Base-by-base conservation (phyloP, 345 rosid genomes). In the Raphanus raphanistrum region DNA sequence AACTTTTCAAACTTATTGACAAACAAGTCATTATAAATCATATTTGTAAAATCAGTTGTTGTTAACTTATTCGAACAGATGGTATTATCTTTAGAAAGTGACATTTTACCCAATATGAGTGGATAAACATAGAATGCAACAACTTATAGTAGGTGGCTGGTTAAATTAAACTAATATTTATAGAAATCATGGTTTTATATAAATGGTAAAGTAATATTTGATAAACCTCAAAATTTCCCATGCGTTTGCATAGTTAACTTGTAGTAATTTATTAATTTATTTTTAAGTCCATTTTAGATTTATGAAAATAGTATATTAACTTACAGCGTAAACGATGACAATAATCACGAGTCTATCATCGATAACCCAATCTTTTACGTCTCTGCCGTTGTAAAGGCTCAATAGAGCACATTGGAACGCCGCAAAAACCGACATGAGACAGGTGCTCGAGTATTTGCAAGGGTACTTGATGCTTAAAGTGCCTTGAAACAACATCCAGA, bases 401-500 rank as follows among this genome's bases (percentile, higher is more conserved):
- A 89, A 76, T 10, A 83, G 65, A 60, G 88, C 90, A 6, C 91
- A 85, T 68, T 86, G 93, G 62, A 89, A 64, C 33, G 88, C 72
- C n/a, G 89, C 91, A 1, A 88, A 87, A 74, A 80, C 54, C 13
- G 88, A 85, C 88, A 89, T 83, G 66, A 89, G 81, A 28, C 87
- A 86, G 12, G 89, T 87, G 81, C 89, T 85, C 0, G 91, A 86
- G 80, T 86, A 89, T 74, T 85, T 86, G 74, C 84, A 87, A 8
- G 93, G 91, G 31, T 81, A 89, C 63, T 79, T 84, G 71, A 48
- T 76, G 71, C 73, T 83, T 32, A 89, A 77, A 21, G 17, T 83
- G 12, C 90, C 83, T 79, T 89, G 88, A 61, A 86, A 83, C 31
- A 89, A 26, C 80, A 87, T 86, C 91, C 91, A 89, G 0, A 84